Base-by-base conservation (phyloP, 495 filamentous ascomycete species). In the Xanthoparmelia taractica region DNA sequence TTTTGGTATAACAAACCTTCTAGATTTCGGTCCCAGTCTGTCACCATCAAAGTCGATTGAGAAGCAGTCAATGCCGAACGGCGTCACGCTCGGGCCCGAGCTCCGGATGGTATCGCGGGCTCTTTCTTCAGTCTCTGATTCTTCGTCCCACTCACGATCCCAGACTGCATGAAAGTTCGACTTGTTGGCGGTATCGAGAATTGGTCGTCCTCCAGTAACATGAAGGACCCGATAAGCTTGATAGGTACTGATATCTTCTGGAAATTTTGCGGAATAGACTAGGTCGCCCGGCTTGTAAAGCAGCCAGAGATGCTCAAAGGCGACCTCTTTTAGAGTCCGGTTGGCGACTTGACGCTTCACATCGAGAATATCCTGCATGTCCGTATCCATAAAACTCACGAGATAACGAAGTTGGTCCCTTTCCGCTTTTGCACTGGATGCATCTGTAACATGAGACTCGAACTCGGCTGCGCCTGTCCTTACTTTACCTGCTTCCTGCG, bases 271-370 rank as follows among this genome's bases (percentile, higher is more conserved):
- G 0, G 34, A 13, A 18, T 60, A 60, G 31, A 78, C 70, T 45
- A 74, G 72, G 17, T 41, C 66, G 8, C 76, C 63, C 33, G 73
- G 74, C 36, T 64, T 61, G 67, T 76, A 78, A 12, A 78, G 52
- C 43, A 75, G 63, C 76, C 76, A 78, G 2, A 78, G 23, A 55
- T 78, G 72, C 2, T 67, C 50, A 59, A 73, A 78, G 23, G 60
- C 41, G 13, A 77, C 66, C 36, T 63, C 73, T 15, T 67, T 57
- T 17, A 54, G 50, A 20, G 17, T 54, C 7, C 20, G 50, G 29
- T 54, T n/a, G 29, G 29, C 18, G 23, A 73, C 25, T 33, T 66
- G 63, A 20, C 36, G 36, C 34, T 37, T 38, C 12, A 58, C 34
- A 40, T 62, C 41, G 17, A 59, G 20, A 31, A 65, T 68, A 3